A percentile compares a stretch with the other conserved stretches of the same genome.
Conservation (phyloP, 257 asterid genomes). For the Fraxinus excelsior region DNA sequence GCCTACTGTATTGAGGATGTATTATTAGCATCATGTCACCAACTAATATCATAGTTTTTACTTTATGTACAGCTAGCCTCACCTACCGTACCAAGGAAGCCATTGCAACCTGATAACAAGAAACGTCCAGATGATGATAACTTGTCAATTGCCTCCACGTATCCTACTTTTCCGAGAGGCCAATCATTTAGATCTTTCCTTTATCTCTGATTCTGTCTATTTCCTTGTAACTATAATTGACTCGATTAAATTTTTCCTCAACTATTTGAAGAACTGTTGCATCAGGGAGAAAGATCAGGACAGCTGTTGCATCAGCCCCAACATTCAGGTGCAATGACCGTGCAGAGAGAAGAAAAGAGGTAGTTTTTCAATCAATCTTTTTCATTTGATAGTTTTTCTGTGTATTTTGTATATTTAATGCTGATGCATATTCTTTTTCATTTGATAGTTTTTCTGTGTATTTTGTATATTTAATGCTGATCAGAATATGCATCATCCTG, state of each 20-base stretch:
- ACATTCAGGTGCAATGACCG: conserved; percentile 61
- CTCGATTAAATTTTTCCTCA: conserved; percentile 40
- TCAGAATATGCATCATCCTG: conserved; percentile 6
- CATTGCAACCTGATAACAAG: too few species aligned
- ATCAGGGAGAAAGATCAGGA: conserved; percentile 45
- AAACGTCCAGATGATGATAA: too few species aligned
- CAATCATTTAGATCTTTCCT: neutral
- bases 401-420: too few species aligned
- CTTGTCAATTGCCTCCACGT: too few species aligned
- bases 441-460: neutral
- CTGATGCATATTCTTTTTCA: too few species aligned
- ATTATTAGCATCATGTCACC: too few species aligned
- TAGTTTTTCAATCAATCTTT: conserved; percentile 18
- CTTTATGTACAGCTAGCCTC: too few species aligned
- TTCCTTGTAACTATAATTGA: conserved; percentile 4
- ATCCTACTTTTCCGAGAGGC: too few species aligned
- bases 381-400: neutral
- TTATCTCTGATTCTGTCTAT: conserved; percentile 6
- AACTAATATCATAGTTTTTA: too few species aligned
- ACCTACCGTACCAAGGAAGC: too few species aligned
- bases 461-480: neutral
- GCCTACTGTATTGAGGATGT: neutral
- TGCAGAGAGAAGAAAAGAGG: conserved; percentile 75
- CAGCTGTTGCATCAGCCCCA: conserved; percentile 56
- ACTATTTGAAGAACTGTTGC: conserved; percentile 40